Percentiles rank a stretch among this genome's conserved stretches.
phyloP scores from a whole-genome alignment of 2,329 filamentous ascomycete species.

The Penicillium sp. region DNA sequence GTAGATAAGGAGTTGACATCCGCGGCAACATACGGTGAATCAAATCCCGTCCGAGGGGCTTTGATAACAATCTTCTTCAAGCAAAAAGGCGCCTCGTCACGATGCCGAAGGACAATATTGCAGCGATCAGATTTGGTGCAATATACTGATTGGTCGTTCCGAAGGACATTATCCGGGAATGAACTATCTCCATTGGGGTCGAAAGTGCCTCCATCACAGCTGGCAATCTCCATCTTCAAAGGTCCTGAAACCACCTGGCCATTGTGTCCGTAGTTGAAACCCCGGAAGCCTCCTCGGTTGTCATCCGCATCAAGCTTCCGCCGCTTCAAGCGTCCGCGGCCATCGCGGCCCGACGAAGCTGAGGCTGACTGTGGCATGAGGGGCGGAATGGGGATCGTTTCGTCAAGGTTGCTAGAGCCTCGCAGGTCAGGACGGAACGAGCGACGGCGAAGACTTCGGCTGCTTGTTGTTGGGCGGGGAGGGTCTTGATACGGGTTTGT shows the following conservation, averaged over 20 bases:
- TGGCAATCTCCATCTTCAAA: slow-evolving; percentile 84
- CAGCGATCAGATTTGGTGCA: slow-evolving; percentile 87
- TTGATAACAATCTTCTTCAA: slow-evolving; percentile 87
- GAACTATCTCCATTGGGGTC: slow-evolving; percentile 62
- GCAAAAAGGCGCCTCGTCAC: slow-evolving; percentile 79
- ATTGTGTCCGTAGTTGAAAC: slow-evolving; percentile 81
- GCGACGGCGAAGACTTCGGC: slow-evolving; percentile 22
- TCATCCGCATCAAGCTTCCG: slow-evolving; percentile 73
- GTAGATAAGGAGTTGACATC: background rate
- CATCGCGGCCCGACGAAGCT: slow-evolving; percentile 31
- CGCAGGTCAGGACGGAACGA: slow-evolving; percentile 21
- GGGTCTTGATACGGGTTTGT: background rate
- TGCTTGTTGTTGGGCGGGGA: slow-evolving; percentile 26
- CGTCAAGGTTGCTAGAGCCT: slow-evolving; percentile 10
- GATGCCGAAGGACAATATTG: slow-evolving; percentile 84
- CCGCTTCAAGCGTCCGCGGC: slow-evolving; percentile 65
- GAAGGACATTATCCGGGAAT: slow-evolving; percentile 79
- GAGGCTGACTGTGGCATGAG: slow-evolving; percentile 33
- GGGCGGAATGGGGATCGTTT: slow-evolving; percentile 34
- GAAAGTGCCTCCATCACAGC: slow-evolving; percentile 80
- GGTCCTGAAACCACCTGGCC: slow-evolving; percentile 85
- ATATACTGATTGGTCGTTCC: slow-evolving; percentile 83
- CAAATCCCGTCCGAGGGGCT: slow-evolving; percentile 79
- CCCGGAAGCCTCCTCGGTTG: slow-evolving; percentile 52
- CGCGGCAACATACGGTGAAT: slow-evolving; percentile 73